phyloP scores from a whole-genome alignment of 305 asterid species.

The Caryopteris hybrid region DNA sequence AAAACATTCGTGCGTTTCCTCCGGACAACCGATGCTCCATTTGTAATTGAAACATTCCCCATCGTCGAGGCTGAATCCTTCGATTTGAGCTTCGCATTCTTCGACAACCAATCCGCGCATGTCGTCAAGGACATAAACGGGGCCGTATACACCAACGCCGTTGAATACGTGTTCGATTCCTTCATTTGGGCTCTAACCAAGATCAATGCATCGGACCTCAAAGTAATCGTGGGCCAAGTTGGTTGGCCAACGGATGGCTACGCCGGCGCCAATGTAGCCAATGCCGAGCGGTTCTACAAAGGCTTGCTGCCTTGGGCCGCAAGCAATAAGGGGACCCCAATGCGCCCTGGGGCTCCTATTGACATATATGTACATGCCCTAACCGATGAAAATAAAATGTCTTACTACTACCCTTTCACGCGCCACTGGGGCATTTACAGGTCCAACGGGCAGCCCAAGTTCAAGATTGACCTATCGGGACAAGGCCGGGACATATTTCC shows the following conservation, averaged over 20 bases:
- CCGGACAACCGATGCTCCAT: constrained; percentile 22
- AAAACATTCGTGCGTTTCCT: not conserved
- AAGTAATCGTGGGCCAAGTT: constrained; percentile 22
- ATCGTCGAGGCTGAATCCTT: not conserved
- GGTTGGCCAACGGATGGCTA: constrained; percentile 64
- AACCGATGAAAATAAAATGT: constrained; percentile 21
- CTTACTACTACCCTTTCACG: not conserved
- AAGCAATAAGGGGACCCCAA: constrained; percentile 44
- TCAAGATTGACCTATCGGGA: constrained; percentile 45
- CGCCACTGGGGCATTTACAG: constrained; percentile 53
- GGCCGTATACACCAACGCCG: constrained; percentile 29
- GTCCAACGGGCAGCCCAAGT: constrained; percentile 48
- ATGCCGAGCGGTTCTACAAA: constrained; percentile 31
- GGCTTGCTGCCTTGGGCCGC: constrained; percentile 22
- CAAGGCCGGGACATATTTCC: constrained; percentile 38
- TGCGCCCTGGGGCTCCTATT: constrained; percentile 30
- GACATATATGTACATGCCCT: constrained; percentile 25
- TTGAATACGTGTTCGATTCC: constrained; percentile 32
- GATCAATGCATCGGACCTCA: constrained; percentile 17
- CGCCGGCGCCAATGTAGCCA: constrained; percentile 8
- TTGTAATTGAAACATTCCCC: constrained; percentile 15
- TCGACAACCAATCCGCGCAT: constrained; percentile 10
- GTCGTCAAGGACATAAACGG: constrained; percentile 21
- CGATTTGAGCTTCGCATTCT: constrained; percentile 24
- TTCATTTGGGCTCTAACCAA: constrained; percentile 34